Percentiles rank a stretch among this genome's conserved stretches.
phyloP scores from a whole-genome alignment of 2,329 filamentous ascomycete genomes.

The Beauveria varroae region DNA sequence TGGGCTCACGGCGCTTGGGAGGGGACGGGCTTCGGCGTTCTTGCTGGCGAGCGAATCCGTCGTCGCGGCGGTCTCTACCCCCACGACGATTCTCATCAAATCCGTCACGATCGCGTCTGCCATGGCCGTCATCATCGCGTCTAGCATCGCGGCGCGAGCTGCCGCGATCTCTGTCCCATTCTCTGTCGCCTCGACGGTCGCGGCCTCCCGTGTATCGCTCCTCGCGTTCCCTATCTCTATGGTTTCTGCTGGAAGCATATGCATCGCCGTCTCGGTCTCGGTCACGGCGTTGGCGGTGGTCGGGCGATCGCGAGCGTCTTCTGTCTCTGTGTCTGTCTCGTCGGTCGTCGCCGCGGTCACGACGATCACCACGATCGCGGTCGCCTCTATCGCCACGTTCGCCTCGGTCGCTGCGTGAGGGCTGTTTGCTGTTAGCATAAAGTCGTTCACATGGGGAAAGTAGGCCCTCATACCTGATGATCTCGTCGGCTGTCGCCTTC shows the following conservation, averaged over 20 bases:
- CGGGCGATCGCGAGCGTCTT: constrained; percentile 81
- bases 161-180: constrained; percentile 66
- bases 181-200: constrained; percentile 60
- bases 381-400: constrained; percentile 23
- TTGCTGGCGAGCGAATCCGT: constrained; percentile 35
- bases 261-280: constrained; percentile 80
- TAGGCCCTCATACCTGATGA: constrained; percentile 39
- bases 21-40: constrained; percentile 69
- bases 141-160: constrained; percentile 53
- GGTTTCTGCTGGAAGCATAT: constrained; percentile 88
- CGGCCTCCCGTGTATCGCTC: constrained; percentile 71
- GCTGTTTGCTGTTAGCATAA: constrained; percentile 19
- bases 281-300: constrained; percentile 63
- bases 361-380: constrained; percentile 24
- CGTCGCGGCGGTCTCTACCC: constrained; percentile 33
- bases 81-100: constrained; percentile 44
- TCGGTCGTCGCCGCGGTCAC: constrained; percentile 27
- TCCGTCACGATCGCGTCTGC: constrained; percentile 50
- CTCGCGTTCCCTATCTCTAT: constrained; percentile 87
- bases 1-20: constrained; percentile 89
- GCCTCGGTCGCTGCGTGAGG: constrained; percentile 23
- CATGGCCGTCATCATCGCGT: constrained; percentile 54
- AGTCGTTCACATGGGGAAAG: not conserved
- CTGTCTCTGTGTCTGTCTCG: constrained; percentile 34
- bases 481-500: constrained; percentile 49